Evolutionary conservation across 192 early-diverging fungal species (phyloP).

Genomic region (Nowakowskiella sp.): DNA sequence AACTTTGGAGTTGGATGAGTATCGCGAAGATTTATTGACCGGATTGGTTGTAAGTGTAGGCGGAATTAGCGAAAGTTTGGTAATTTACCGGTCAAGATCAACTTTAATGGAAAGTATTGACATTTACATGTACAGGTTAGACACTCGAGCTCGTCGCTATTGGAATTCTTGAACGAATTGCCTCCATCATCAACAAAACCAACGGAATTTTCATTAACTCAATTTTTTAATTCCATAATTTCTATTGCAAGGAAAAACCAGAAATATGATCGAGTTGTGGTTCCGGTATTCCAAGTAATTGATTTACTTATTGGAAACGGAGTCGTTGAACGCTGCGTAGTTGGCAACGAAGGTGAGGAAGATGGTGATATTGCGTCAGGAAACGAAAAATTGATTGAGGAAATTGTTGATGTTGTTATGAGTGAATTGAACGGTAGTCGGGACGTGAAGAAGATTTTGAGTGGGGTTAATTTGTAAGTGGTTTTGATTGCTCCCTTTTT

Average conservation of each 20-base stretch:
- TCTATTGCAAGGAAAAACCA: slow-evolving; percentile 32
- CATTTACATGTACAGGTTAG: slow-evolving; percentile 52
- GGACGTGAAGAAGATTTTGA: slow-evolving; percentile 59
- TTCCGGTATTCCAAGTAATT: slow-evolving; percentile 59
- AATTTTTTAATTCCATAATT: slow-evolving; percentile 33
- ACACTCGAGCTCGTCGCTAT: slow-evolving; percentile 53
- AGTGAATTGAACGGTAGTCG: slow-evolving; percentile 40
- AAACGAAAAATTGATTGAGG: slow-evolving; percentile 18
- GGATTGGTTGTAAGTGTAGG: slow-evolving; percentile 73
- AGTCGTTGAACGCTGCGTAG: slow-evolving; percentile 20
- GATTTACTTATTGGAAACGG: slow-evolving; percentile 57
- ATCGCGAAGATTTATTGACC: slow-evolving; percentile 47
- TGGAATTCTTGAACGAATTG: slow-evolving; percentile 46
- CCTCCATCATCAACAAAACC: slow-evolving; percentile 19
- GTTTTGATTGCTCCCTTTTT: slow-evolving; percentile 1
- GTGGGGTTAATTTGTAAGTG: slow-evolving; percentile 56
- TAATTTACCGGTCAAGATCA: slow-evolving; percentile 17
- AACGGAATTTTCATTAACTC: slow-evolving; percentile 25
- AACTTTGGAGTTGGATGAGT: slow-evolving; percentile 45
- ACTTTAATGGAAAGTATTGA: neutral
- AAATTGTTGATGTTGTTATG: slow-evolving; percentile 25
- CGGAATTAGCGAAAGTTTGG: slow-evolving; percentile 69
- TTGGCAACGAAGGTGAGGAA: slow-evolving; percentile 28
- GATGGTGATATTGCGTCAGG: neutral
- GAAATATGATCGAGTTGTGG: slow-evolving; percentile 56